Conservation (phyloP, 176 grass and related monocot species). For the Pontederia crassipes region DNA sequence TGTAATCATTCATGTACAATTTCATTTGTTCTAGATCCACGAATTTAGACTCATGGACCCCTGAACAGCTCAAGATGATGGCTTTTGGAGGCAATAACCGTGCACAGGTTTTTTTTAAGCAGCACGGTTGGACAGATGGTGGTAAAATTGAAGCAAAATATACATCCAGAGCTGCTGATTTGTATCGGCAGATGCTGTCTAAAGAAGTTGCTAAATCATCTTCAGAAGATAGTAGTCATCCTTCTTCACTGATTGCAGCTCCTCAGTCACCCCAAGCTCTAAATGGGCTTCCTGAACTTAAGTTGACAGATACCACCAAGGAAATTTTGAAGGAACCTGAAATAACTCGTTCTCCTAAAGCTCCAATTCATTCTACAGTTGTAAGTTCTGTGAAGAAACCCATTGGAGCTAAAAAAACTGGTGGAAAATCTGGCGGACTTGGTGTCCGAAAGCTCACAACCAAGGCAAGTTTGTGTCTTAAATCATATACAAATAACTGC, state of each 20-base stretch:
- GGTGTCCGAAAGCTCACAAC: slow-evolving; percentile 74
- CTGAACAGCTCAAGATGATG: slow-evolving; percentile 78
- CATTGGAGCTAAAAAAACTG: slow-evolving; percentile 61
- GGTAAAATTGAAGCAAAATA: slow-evolving; percentile 96
- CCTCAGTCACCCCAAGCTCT: slow-evolving; percentile 23
- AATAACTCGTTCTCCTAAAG: slow-evolving; percentile 48
- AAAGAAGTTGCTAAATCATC: slow-evolving; percentile 70
- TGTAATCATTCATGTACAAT: neutral
- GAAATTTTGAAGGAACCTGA: slow-evolving; percentile 40
- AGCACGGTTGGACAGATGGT: slow-evolving; percentile 86
- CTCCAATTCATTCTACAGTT: slow-evolving; percentile 42
- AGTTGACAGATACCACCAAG: slow-evolving; percentile 44
- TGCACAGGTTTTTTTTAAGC: slow-evolving; percentile 89
- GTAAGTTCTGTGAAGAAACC: slow-evolving; percentile 47
- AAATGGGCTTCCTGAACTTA: slow-evolving; percentile 44
- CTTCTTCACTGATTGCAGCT: slow-evolving; percentile 43
- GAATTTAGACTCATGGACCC: slow-evolving; percentile 80
- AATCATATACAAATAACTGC: neutral
- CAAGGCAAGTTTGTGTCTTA: slow-evolving; percentile 36
- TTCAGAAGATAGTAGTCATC: slow-evolving; percentile 43
- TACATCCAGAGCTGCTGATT: slow-evolving; percentile 81
- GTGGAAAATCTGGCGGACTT: slow-evolving; percentile 71
- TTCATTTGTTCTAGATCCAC: slow-evolving; percentile 47
- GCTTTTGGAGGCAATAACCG: slow-evolving; percentile 80
- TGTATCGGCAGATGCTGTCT: slow-evolving; percentile 60